phyloP scores from a whole-genome alignment of 306 rosid species.

The Alnus rubra region DNA sequence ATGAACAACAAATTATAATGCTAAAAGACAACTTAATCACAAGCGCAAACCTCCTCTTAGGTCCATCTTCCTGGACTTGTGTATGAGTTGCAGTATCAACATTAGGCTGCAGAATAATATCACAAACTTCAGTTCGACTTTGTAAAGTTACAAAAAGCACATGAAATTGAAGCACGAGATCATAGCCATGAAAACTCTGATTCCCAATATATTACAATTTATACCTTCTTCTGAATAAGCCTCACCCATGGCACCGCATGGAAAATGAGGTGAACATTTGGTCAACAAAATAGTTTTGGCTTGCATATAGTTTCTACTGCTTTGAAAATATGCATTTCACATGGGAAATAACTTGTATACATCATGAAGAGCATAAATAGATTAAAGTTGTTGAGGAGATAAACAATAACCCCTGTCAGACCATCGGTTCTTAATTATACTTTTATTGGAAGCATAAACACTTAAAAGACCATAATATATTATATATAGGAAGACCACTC shows the following conservation, averaged over 20 bases:
- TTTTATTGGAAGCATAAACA: too few species aligned
- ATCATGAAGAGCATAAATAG: too few species aligned
- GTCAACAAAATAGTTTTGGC: too few species aligned
- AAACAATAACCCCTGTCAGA: too few species aligned
- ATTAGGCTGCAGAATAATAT: constrained; percentile 58
- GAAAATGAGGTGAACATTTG: not conserved
- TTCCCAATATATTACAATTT: not conserved
- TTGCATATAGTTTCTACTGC: too few species aligned
- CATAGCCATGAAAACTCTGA: not conserved
- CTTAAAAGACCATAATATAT: too few species aligned
- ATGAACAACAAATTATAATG: not conserved
- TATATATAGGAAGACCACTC: too few species aligned
- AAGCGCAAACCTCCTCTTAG: constrained; percentile 80
- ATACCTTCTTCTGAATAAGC: not conserved
- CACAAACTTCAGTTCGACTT: constrained; percentile 22
- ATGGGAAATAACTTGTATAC: too few species aligned
- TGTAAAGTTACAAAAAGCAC: constrained; percentile 3
- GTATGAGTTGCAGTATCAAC: constrained; percentile 76
- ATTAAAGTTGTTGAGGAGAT: too few species aligned
- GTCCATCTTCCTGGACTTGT: constrained; percentile 84
- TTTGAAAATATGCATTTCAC: too few species aligned
- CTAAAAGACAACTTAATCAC: constrained; percentile 18
- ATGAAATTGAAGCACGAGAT: not conserved
- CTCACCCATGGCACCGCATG: not conserved
- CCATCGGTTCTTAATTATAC: too few species aligned